phyloP scores from a whole-genome alignment of 164 flowering plant species.

The Stephania japonica region DNA sequence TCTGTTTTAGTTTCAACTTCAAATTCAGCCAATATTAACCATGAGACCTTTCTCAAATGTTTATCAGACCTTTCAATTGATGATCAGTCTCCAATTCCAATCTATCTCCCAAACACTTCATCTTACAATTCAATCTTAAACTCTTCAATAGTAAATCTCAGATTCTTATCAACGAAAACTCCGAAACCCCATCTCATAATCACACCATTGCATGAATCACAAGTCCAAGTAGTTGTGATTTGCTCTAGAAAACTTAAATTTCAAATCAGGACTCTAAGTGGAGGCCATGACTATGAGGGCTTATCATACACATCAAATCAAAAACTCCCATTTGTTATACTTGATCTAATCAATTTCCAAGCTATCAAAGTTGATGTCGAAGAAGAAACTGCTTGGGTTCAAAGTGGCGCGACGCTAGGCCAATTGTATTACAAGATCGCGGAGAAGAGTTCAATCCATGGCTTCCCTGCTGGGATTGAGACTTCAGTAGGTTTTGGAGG shows the following conservation, averaged over 20 bases:
- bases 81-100: neutral
- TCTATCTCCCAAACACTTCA: neutral
- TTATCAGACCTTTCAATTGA: too few species aligned
- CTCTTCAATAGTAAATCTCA: neutral
- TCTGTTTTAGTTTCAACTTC: too few species aligned
- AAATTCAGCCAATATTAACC: too few species aligned
- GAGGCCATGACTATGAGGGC: constrained; percentile 12
- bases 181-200: neutral
- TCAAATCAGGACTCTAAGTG: constrained; percentile 3
- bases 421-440: constrained; percentile 3
- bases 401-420: neutral
- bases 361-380: neutral
- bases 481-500: constrained; percentile 6
- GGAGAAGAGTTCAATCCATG: neutral
- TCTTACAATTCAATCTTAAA: neutral
- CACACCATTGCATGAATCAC: neutral
- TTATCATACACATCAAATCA: neutral
- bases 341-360: neutral
- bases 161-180: neutral
- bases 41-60: too few species aligned
- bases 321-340: neutral
- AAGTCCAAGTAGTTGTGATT: constrained; percentile 1
- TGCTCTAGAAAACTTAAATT: neutral
- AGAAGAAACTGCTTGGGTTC: constrained; percentile 6
- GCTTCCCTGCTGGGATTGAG: constrained; percentile 1